These are phyloP conservation scores for Arabidopsis thaliana DNA, from an alignment of 345 rosid species.

Conservation along the genomic window DNA sequence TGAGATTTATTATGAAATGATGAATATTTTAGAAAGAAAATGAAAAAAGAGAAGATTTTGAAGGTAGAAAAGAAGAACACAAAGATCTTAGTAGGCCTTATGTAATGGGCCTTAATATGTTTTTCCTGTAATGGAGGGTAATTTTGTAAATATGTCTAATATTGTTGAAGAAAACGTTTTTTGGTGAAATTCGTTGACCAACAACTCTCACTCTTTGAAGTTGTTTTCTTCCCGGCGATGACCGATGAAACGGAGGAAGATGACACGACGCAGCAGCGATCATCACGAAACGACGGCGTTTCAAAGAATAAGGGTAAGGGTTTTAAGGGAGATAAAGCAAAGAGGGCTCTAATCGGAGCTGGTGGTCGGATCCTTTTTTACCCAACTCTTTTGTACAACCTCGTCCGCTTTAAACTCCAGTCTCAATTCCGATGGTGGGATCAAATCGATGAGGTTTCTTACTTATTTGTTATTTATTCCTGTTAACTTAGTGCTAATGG, in stretches of 20 bases:
- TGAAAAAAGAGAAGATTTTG: background rate
- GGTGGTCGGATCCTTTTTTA: slow-evolving; percentile 48
- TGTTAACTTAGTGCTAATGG: background rate
- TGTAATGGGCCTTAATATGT: background rate
- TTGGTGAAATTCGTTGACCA: slow-evolving; percentile 13
- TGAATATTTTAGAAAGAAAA: background rate
- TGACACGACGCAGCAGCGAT: slow-evolving; percentile 30
- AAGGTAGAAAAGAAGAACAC: background rate
- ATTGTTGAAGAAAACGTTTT: background rate
- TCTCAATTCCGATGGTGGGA: slow-evolving; percentile 47
- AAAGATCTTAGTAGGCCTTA: background rate
- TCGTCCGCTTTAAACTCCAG: slow-evolving; percentile 43
- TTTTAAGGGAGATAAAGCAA: slow-evolving; percentile 20
- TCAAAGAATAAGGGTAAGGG: slow-evolving; percentile 18
- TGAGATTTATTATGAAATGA: too few species aligned
- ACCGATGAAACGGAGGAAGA: slow-evolving; percentile 26
- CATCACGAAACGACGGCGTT: slow-evolving; percentile 5
- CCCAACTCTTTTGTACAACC: slow-evolving; percentile 41
- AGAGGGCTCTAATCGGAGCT: slow-evolving; percentile 44
- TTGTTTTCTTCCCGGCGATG: slow-evolving; percentile 20
- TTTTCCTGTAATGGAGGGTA: background rate
- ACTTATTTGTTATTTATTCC: background rate
- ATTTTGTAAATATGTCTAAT: background rate
- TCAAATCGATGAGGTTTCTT: slow-evolving; percentile 43
- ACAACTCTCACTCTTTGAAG: background rate